phyloP scores from a whole-genome alignment of 2,329 filamentous ascomycete species.

The Helminthosporium solani region DNA sequence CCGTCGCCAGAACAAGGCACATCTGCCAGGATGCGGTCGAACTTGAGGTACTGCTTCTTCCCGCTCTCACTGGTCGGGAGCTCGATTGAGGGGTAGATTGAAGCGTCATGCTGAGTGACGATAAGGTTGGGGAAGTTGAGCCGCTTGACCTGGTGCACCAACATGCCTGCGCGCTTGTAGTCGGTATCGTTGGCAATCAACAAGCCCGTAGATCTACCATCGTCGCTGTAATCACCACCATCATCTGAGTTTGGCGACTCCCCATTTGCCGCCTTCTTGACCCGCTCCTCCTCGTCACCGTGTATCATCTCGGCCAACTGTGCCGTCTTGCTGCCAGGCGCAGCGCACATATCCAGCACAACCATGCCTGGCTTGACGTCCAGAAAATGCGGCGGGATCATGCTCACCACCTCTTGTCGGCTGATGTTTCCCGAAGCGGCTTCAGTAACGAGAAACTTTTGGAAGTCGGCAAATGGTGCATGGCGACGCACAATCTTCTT shows the following conservation, averaged over 20 bases:
- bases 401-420: conserved; percentile 95
- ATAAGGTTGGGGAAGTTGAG: conserved; percentile 94
- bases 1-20: conserved; percentile 97
- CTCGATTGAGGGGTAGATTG: conserved; percentile 88
- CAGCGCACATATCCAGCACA: conserved; percentile 93
- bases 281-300: conserved; percentile 83
- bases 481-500: conserved; percentile 95
- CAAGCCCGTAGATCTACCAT: conserved; percentile 85
- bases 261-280: conserved; percentile 68
- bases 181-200: conserved; percentile 95
- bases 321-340: conserved; percentile 93
- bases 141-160: conserved; percentile 96
- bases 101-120: conserved; percentile 97
- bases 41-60: conserved; percentile 80
- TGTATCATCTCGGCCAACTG: conserved; percentile 96
- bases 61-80: conserved; percentile 62
- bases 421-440: conserved; percentile 97
- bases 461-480: conserved; percentile 89
- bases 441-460: conserved; percentile 97
- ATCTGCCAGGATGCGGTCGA: conserved; percentile 93
- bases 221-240: conserved; percentile 62
- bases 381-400: conserved; percentile 95
- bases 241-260: conserved; percentile 60
- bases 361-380: conserved; percentile 89
- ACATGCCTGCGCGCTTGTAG: conserved; percentile 94